Evolutionary conservation across 495 filamentous ascomycete genomes (phyloP), one percentile per base, ranked within the genome.

Genomic region (Trichoderma reesei): DNA sequence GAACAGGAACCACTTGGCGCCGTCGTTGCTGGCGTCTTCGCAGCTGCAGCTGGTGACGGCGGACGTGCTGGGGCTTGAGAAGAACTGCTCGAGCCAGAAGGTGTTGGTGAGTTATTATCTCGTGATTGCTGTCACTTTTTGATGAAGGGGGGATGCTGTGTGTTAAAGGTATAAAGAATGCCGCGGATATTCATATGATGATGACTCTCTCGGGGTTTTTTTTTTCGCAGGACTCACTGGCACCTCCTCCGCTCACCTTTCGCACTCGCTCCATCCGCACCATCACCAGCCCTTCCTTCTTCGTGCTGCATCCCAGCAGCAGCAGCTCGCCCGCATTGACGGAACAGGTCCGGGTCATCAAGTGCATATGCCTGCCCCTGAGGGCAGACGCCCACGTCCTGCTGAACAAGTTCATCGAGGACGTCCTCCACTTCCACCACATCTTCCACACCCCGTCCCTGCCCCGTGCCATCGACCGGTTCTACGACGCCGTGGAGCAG

Each of bases 401-500:
- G 1, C 63, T 79, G 33, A 71, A 79, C 8, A 78, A 79, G 62
- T 79, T 74, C 42, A 65, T 77, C 14, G 44, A 66, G 13, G 70
- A 78, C 26, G 67, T 78, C 39, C 72, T 72, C 2, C 71, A 70
- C 51, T 64, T 78, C 31, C 74, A 78, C 51, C 75, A 80, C 67
- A 70, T 80, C 26, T 65, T 77, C 1, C 75, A 79, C 62, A 63
- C 56, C n/a, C 78, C 78, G 5, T 74, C 76, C 13, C 67, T 78
- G 2, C 70, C 69, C 5, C 10, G 64, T 7, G 20, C 71, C 31
- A 37, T 79, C 0, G 69, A 76, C 37, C 67, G 74, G 0, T 62
- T 77, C 1, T 81, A 79, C 48, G 16, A 62, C 6, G 56, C 63
- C 18, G 44, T 81, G 11, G 65, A 64, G 7, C 31, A 72, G 31